These are phyloP conservation scores for Golubevia pallescens DNA, from an alignment of 1,284 basidiomycete species.

Conservation along the genomic window DNA sequence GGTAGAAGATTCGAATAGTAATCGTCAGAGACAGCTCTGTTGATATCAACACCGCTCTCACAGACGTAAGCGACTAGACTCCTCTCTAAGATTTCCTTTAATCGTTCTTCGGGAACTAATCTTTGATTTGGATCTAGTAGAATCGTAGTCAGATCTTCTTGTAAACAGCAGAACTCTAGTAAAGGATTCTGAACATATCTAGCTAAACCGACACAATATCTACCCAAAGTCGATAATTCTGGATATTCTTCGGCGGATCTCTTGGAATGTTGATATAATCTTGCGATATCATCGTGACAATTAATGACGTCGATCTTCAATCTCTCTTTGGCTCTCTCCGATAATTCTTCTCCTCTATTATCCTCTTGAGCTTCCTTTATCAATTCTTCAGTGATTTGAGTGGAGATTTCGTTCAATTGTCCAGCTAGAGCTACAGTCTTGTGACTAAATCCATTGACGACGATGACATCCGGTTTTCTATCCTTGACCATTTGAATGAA, in stretches of 20 bases:
- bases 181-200: conserved; percentile 92
- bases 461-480: conserved; percentile 49
- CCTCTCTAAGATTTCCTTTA: conserved; percentile 81
- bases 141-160: conserved; percentile 49
- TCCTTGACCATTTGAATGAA: conserved; percentile 45
- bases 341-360: conserved; percentile 23
- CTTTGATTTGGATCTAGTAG: conserved; percentile 76
- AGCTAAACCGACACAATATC: conserved; percentile 92
- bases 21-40: conserved; percentile 81
- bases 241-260: conserved; percentile 86
- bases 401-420: conserved; percentile 32
- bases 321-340: not conserved
- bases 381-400: conserved; percentile 35
- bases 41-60: conserved; percentile 93
- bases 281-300: conserved; percentile 87
- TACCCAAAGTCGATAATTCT: conserved; percentile 78
- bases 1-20: conserved; percentile 88
- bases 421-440: conserved; percentile 43
- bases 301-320: conserved; percentile 71
- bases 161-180: conserved; percentile 59
- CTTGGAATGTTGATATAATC: conserved; percentile 89
- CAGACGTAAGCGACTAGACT: conserved; percentile 88
- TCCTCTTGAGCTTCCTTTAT: conserved; percentile 26
- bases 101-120: conserved; percentile 80
- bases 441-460: conserved; percentile 58